These are phyloP conservation scores for Kuraishia molischiana DNA, from an alignment of 805 yeast species.

Conservation along the genomic window DNA sequence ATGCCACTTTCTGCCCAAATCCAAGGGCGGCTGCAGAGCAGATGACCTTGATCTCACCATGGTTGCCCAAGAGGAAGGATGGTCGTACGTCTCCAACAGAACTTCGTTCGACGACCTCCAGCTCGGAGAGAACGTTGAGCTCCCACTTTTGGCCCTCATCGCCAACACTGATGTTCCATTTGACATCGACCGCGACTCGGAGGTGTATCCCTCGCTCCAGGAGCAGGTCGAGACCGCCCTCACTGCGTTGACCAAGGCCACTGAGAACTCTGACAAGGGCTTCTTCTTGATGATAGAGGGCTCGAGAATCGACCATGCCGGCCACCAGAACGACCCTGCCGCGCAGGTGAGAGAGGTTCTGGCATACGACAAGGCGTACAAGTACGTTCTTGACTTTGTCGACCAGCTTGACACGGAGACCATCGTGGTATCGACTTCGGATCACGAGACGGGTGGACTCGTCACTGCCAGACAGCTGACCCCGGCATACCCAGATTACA, in stretches of 20 bases:
- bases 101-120: constrained; percentile 46
- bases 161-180: constrained; percentile 77
- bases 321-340: constrained; percentile 89
- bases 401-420: constrained; percentile 67
- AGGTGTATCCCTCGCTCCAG: constrained; percentile 62
- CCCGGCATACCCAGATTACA: constrained; percentile 67
- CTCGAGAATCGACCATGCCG: constrained; percentile 91
- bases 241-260: constrained; percentile 53
- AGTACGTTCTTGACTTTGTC: constrained; percentile 63
- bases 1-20: constrained; percentile 61
- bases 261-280: constrained; percentile 68
- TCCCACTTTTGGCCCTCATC: constrained; percentile 72
- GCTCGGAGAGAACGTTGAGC: constrained; percentile 49
- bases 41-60: constrained; percentile 63
- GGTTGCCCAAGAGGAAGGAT: constrained; percentile 52
- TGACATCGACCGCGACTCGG: constrained; percentile 63
- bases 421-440: constrained; percentile 72
- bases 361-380: constrained; percentile 77
- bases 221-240: constrained; percentile 74
- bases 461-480: constrained; percentile 76
- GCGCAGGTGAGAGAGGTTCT: constrained; percentile 89
- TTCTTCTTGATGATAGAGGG: constrained; percentile 86
- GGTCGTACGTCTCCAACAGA: constrained; percentile 54
- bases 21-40: constrained; percentile 54
- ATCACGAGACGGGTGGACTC: constrained; percentile 95